Base-by-base conservation (phyloP, 805 yeast species). In the Brettanomyces bruxellensis region DNA sequence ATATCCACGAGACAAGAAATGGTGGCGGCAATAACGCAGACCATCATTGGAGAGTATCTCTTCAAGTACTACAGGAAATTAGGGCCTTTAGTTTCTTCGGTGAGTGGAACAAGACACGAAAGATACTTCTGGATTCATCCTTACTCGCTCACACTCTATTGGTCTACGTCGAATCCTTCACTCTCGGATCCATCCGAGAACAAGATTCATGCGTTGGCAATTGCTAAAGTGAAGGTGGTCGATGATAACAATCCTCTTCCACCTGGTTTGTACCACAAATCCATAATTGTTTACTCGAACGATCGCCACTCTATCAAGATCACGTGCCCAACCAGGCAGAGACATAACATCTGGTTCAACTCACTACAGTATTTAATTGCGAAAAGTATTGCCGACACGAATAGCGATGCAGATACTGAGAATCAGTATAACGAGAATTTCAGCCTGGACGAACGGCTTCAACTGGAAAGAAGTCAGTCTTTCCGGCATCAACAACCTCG, bases 101-200 rank as follows among this genome's bases (percentile, higher is more conserved):
- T 87, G 22, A 76, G 91, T 0, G 93, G 88, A 44, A 76, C 77
- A 38, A 76, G 96, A 49, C 99, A 91, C 59, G 93, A 85, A 59
- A 75, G 97, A 53, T 91, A 79, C 67, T 91, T 91, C 73, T 93
- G 98, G 98, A 78, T 93, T 40, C 95, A 91, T 65, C 98, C 99
- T 3, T 90, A 90, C 64, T 83, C 93, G 7, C 67, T 88, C 69
- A 87, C 96, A 0, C 70, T 91, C 41, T 89, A 87, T 64, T 91
- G 99, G 99, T 82, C 91, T 3, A 73, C 76, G 4, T 72, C 80
- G 11, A 86, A 86, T 57, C 97, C 97, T 1, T 83, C 83, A 0
- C 60, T 84, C 42, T 75, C 79, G 3, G 82, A 84, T 53, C 85
- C 88, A 8, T 68, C 81, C 0, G 73, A 74, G 3, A 78, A 76